A percentile compares a stretch with the other conserved stretches of the same genome.
phyloP scores from a whole-genome alignment of 129 eudicot genomes.

The Glebionis coronaria region DNA sequence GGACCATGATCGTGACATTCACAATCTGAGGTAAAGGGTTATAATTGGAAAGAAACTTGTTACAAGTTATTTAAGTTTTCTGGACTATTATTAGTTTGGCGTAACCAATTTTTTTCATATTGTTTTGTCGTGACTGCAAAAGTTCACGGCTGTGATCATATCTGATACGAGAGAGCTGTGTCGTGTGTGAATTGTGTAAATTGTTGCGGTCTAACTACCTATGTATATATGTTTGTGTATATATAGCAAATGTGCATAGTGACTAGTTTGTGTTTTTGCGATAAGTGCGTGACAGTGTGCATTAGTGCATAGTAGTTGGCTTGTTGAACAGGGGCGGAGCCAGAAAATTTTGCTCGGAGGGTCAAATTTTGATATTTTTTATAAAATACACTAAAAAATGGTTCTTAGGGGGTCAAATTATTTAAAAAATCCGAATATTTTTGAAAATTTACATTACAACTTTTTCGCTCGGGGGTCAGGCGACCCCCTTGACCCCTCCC shows the following conservation, averaged over 20 bases:
- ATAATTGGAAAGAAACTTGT: not conserved
- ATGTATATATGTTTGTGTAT: too few species aligned
- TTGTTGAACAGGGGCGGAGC: too few species aligned
- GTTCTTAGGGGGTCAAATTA: too few species aligned
- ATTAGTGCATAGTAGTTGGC: too few species aligned
- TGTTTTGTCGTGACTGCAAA: not conserved
- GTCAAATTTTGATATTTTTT: too few species aligned
- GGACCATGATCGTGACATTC: slow-evolving; percentile 37
- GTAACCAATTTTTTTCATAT: not conserved
- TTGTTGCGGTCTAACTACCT: too few species aligned
- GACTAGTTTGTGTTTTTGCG: slow-evolving; percentile 16
- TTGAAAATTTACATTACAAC: too few species aligned
- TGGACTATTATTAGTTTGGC: slow-evolving; percentile 16
- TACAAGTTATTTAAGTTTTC: slow-evolving; percentile 10
- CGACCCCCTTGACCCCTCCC: too few species aligned
- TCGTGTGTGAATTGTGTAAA: not conserved
- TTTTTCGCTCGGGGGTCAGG: too few species aligned
- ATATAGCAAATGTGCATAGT: slow-evolving; percentile 3
- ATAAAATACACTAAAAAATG: too few species aligned
- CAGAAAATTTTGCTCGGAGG: too few species aligned
- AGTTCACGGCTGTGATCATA: not conserved
- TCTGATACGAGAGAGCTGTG: not conserved
- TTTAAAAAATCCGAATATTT: too few species aligned
- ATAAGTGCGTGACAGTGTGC: slow-evolving; percentile 17
- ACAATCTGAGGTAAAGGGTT: slow-evolving; percentile 16